Conservation (phyloP, 2,329 filamentous ascomycete genomes). For the Ciborinia camelliae region DNA sequence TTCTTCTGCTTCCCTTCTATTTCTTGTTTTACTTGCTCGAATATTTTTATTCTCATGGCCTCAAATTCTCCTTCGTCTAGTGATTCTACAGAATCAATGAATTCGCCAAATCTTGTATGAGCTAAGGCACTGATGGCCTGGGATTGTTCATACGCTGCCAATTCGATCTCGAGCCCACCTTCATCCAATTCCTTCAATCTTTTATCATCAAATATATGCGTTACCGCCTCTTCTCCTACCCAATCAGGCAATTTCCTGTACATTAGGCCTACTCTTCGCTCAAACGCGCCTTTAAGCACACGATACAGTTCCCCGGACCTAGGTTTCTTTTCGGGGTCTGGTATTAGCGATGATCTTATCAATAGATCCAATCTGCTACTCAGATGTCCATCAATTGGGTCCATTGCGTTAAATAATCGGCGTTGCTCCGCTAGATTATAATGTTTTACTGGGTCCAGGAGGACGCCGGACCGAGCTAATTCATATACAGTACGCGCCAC, state of each 20-base stretch:
- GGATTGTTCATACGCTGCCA: neutral
- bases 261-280: neutral
- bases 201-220: neutral
- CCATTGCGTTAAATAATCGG: neutral
- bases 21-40: neutral
- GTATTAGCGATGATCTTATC: neutral
- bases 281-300: neutral
- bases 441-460: neutral
- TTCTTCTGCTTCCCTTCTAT: neutral
- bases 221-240: neutral
- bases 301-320: neutral
- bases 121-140: no score
- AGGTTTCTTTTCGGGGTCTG: neutral
- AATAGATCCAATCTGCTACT: neutral
- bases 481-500: neutral
- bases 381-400: neutral
- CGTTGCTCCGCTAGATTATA: neutral
- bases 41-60: neutral
- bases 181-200: neutral
- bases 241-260: neutral
- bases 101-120: neutral
- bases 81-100: neutral
- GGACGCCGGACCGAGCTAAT: neutral
- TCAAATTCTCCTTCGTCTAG: neutral
- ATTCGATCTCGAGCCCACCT: neutral